phyloP scores from a whole-genome alignment of 2,329 filamentous ascomycete genomes.

The Trichoderma brevicompactum region DNA sequence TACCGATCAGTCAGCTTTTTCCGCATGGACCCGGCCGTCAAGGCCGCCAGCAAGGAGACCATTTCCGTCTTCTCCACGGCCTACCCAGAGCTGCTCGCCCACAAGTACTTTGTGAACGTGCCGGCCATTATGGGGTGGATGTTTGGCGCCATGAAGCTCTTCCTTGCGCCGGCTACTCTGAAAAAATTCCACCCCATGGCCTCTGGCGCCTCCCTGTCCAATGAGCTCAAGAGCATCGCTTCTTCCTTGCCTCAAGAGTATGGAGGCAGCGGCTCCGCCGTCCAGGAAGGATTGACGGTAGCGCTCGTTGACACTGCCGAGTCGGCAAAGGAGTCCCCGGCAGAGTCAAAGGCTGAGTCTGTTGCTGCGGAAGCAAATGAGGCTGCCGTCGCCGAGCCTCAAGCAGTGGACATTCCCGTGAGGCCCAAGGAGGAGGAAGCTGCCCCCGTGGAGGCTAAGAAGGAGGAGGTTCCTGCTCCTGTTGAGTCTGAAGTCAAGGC shows the following conservation, averaged over 20 bases:
- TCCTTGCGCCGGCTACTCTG: constrained; percentile 72
- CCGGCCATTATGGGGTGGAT: constrained; percentile 90
- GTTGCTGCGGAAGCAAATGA: background rate
- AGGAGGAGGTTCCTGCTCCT: constrained; percentile 1
- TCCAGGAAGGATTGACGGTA: constrained; percentile 45
- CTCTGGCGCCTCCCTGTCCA: constrained; percentile 71
- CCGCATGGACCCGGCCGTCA: constrained; percentile 76
- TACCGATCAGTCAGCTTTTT: constrained; percentile 88
- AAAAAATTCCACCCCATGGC: constrained; percentile 80
- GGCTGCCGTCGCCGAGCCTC: constrained; percentile 13
- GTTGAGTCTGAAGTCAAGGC: constrained; percentile 13
- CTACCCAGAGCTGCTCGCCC: constrained; percentile 81
- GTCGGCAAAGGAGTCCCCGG: constrained; percentile 28
- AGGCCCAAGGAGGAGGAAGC: constrained; percentile 25
- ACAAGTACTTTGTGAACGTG: constrained; percentile 97
- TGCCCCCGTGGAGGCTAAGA: background rate
- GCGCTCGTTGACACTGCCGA: constrained; percentile 34
- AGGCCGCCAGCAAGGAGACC: constrained; percentile 75
- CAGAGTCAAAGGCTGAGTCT: constrained; percentile 7
- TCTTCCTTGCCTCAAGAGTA: constrained; percentile 74
- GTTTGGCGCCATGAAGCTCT: constrained; percentile 74
- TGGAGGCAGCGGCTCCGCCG: constrained; percentile 68
- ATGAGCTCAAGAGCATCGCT: constrained; percentile 62
- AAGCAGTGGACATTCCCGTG: constrained; percentile 24
- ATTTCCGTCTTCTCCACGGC: constrained; percentile 80